phyloP scores from a whole-genome alignment of 768 basidiomycete species.

The Saitozyma sp. region DNA sequence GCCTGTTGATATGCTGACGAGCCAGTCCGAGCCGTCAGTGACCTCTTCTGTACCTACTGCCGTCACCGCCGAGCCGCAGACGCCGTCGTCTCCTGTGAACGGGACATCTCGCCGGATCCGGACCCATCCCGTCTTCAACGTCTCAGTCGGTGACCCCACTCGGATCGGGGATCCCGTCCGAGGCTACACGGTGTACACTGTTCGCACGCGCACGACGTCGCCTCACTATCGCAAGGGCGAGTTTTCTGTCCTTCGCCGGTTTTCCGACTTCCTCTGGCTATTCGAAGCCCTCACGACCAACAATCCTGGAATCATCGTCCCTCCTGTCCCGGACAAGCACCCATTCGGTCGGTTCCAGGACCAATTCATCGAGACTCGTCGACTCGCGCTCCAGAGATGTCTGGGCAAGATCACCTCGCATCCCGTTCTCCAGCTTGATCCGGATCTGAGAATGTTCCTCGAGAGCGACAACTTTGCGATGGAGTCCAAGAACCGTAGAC shows the following conservation, averaged over 20 bases:
- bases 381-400: slow-evolving; percentile 81
- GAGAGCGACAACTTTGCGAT: slow-evolving; percentile 88
- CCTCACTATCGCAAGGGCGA: slow-evolving; percentile 75
- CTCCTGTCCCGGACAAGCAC: slow-evolving; percentile 94
- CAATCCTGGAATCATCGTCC: slow-evolving; percentile 96
- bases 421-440: slow-evolving; percentile 81
- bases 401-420: slow-evolving; percentile 91
- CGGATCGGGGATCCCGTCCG: slow-evolving; percentile 90
- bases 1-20: too few species aligned
- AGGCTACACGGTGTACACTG: slow-evolving; percentile 90
- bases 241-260: slow-evolving; percentile 93
- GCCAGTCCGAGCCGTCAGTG: background rate
- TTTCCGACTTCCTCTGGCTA: slow-evolving; percentile 96
- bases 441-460: slow-evolving; percentile 83
- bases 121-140: slow-evolving; percentile 66
- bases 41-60: background rate
- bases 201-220: slow-evolving; percentile 85
- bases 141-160: slow-evolving; percentile 95
- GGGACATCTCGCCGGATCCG: background rate
- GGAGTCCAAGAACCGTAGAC: slow-evolving; percentile 64
- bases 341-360: slow-evolving; percentile 88
- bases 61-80: background rate
- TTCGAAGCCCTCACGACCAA: slow-evolving; percentile 83
- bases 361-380: slow-evolving; percentile 82
- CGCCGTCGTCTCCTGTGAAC: background rate